These are phyloP conservation scores for Davidsoniella virescens DNA, from an alignment of 2,329 filamentous ascomycete species.

Conservation along the genomic window DNA sequence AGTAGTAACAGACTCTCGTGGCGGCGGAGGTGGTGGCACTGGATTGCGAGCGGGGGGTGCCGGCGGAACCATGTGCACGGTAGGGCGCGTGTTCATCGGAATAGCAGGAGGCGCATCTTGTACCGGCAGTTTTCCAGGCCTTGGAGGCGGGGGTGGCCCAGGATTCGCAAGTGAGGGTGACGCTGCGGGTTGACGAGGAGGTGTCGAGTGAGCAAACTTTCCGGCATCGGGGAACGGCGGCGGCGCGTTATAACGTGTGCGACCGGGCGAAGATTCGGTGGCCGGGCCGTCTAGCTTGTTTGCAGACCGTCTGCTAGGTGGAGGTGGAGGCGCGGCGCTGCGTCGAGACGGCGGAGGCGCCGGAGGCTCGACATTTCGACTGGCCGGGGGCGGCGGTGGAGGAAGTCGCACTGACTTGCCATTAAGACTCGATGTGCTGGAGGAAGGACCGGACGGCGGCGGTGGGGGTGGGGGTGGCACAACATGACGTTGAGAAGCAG, in stretches of 20 bases:
- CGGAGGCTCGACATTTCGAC: slow-evolving; percentile 17
- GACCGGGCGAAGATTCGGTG: slow-evolving; percentile 33
- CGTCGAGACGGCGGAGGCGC: slow-evolving; percentile 18
- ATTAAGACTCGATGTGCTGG: slow-evolving; percentile 13
- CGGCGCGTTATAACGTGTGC: slow-evolving; percentile 64
- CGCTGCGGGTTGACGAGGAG: slow-evolving; percentile 5
- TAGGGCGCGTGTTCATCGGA: slow-evolving; percentile 7
- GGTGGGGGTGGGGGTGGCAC: slow-evolving; percentile 11
- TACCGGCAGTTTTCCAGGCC: slow-evolving; percentile 8
- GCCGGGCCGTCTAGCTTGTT: slow-evolving; percentile 28
- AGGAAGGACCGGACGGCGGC: slow-evolving; percentile 14
- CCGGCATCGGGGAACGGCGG: slow-evolving; percentile 82
- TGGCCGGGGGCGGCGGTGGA: slow-evolving; percentile 19
- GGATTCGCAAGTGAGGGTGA: slow-evolving; percentile 7
- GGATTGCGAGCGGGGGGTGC: slow-evolving; percentile 9
- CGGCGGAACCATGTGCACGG: slow-evolving; percentile 9
- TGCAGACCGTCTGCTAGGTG: slow-evolving; percentile 40
- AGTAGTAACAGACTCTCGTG: slow-evolving; percentile 16
- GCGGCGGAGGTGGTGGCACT: slow-evolving; percentile 16
- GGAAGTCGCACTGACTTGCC: slow-evolving; percentile 18
- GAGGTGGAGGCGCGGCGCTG: slow-evolving; percentile 35
- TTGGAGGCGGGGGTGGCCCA: slow-evolving; percentile 11
- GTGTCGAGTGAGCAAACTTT: slow-evolving; percentile 50
- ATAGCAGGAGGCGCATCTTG: slow-evolving; percentile 13
- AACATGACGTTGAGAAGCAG: slow-evolving; percentile 12